Conservation (phyloP, 2,329 filamentous ascomycete species). For the Arthrobotrys sphaeroides region DNA sequence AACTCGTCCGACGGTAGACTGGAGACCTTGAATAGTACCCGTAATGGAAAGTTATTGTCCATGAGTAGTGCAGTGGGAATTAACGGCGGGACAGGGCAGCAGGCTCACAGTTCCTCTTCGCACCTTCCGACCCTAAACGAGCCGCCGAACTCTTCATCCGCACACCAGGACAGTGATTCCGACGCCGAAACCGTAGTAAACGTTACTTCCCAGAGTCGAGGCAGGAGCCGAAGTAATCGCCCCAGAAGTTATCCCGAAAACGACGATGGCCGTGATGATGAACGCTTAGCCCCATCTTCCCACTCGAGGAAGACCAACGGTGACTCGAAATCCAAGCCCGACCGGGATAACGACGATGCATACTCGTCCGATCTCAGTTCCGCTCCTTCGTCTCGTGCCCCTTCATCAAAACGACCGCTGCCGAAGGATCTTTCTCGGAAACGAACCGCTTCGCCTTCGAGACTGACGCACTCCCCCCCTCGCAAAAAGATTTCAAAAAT, state of each 20-base stretch:
- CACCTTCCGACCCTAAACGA: slow-evolving; percentile 28
- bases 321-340: slow-evolving; percentile 30
- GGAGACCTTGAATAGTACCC: slow-evolving; percentile 1
- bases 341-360: slow-evolving; percentile 54
- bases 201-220: slow-evolving; percentile 63
- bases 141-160: slow-evolving; percentile 27
- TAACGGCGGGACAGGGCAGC: slow-evolving; percentile 41
- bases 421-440: slow-evolving; percentile 32
- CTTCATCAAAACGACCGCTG: slow-evolving; percentile 33
- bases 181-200: slow-evolving; percentile 78
- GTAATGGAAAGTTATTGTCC: slow-evolving; percentile 39
- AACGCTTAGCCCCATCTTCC: slow-evolving; percentile 36
- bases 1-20: slow-evolving; percentile 26
- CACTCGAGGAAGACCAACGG: slow-evolving; percentile 43
- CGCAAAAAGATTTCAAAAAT: slow-evolving; percentile 44
- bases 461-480: slow-evolving; percentile 45
- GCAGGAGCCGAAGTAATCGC: slow-evolving; percentile 40
- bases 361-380: slow-evolving; percentile 58
- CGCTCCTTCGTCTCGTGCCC: slow-evolving; percentile 51
- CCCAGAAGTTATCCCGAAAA: slow-evolving; percentile 12
- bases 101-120: slow-evolving; percentile 31
- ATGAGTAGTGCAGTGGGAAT: slow-evolving; percentile 32
- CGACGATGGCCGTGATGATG: slow-evolving; percentile 44
- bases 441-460: slow-evolving; percentile 43
- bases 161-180: slow-evolving; percentile 66